Conservation (phyloP, 352 stramenopile genomes). For the Pythium rishiriense region DNA sequence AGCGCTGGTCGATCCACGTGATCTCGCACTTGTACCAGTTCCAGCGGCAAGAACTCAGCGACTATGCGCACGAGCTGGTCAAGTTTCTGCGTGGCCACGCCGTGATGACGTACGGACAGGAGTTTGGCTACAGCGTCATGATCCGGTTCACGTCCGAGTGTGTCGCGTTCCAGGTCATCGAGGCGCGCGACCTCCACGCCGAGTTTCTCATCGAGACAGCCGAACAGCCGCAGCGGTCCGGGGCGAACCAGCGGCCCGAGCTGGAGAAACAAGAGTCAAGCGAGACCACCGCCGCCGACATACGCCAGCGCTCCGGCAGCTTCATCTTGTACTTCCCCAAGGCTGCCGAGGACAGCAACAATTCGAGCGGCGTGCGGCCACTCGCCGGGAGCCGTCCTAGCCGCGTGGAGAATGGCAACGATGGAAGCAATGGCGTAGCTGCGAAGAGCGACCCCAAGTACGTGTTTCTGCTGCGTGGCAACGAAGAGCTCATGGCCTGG, state of each 20-base stretch:
- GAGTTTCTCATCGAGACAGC: conserved; percentile 22
- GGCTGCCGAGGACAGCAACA: conserved; percentile 3
- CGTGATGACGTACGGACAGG: conserved; percentile 27
- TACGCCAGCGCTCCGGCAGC: conserved; percentile 9
- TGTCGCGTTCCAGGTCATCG: conserved; percentile 27
- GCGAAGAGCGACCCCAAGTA: conserved; percentile 21
- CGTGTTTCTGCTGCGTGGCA: conserved; percentile 31
- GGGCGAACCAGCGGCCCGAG: background rate
- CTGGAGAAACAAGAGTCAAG: background rate
- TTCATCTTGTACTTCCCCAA: conserved; percentile 29
- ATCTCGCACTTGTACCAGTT: conserved; percentile 36
- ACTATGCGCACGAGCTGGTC: conserved; percentile 32
- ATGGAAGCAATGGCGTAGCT: background rate
- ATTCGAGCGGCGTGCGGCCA: background rate
- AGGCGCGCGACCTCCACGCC: conserved; percentile 28
- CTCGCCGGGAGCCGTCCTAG: background rate
- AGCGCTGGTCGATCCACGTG: conserved; percentile 34
- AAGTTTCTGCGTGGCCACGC: conserved; percentile 30
- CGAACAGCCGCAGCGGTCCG: conserved; percentile 22
- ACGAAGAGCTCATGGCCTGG: conserved; percentile 32
- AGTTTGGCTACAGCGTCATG: conserved; percentile 32
- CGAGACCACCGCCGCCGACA: conserved; percentile 1
- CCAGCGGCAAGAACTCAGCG: conserved; percentile 20
- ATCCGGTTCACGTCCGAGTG: conserved; percentile 23
- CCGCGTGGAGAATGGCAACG: conserved; percentile 1